phyloP scores from a whole-genome alignment of 2,329 filamentous ascomycete genomes.

The Neurospora crassa region DNA sequence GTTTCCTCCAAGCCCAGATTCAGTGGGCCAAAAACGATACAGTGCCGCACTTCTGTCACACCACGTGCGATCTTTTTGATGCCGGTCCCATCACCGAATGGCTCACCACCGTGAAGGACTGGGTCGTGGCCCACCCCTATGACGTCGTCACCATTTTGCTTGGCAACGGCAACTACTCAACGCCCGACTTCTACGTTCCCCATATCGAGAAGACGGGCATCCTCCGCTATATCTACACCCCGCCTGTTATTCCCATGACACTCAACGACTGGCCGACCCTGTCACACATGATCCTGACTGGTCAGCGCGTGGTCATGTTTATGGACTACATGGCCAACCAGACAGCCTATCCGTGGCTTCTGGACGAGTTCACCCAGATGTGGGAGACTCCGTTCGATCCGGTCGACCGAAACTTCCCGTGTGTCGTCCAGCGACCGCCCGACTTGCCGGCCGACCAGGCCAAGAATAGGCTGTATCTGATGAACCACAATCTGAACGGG shows the following conservation, averaged over 20 bases:
- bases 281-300: conserved; percentile 60
- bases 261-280: conserved; percentile 77
- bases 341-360: conserved; percentile 66
- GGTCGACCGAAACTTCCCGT: conserved; percentile 57
- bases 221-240: conserved; percentile 61
- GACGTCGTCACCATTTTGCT: conserved; percentile 84
- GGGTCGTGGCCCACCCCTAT: conserved; percentile 70
- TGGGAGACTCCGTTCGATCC: conserved; percentile 89
- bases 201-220: conserved; percentile 66
- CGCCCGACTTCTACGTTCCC: conserved; percentile 51
- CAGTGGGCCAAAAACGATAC: conserved; percentile 43
- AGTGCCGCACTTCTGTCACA: conserved; percentile 71
- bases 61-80: conserved; percentile 71
- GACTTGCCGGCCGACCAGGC: conserved; percentile 44
- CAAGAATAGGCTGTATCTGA: conserved; percentile 61
- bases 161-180: conserved; percentile 71
- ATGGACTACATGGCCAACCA: conserved; percentile 82
- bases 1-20: conserved; percentile 54
- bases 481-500: conserved; percentile 87
- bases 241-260: conserved; percentile 60
- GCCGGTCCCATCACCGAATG: conserved; percentile 69
- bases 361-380: conserved; percentile 80
- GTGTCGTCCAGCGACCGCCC: conserved; percentile 67
- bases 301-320: conserved; percentile 68
- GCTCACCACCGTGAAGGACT: conserved; percentile 57